Evolutionary conservation across 176 grass and related monocot species (phyloP).

Genomic region (Raddia distichophylla): DNA sequence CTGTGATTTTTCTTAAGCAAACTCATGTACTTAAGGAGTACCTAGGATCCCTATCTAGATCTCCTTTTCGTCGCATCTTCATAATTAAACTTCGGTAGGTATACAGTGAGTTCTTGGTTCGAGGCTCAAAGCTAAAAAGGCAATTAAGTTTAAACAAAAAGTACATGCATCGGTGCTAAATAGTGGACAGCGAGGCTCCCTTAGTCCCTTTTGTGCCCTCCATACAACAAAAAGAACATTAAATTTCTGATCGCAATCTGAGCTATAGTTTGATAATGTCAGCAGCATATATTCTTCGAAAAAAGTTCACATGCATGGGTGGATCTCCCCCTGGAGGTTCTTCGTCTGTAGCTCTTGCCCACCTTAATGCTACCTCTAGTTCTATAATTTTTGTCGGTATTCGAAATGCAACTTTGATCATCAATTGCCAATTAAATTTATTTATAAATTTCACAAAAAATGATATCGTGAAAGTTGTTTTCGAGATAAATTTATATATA

Average conservation of each 20-base stretch:
- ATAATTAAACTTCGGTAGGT: background rate
- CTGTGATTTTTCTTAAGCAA: background rate
- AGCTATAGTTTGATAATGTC: background rate
- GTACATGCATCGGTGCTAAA: background rate
- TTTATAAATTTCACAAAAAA: no score
- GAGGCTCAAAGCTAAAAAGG: background rate
- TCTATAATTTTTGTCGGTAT: no score
- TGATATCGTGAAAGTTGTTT: no score
- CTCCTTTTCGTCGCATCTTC: background rate
- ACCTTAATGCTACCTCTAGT: no score
- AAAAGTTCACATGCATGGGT: background rate
- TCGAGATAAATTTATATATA: no score
- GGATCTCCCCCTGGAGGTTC: background rate
- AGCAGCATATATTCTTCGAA: background rate
- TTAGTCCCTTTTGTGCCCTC: background rate
- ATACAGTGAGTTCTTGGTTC: background rate
- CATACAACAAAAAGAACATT: background rate
- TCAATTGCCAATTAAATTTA: no score
- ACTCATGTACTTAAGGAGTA: background rate
- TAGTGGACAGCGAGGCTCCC: background rate
- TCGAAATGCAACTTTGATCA: no score
- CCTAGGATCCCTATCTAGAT: background rate
- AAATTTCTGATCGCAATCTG: background rate
- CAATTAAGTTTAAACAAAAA: background rate
- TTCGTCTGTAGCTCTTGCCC: background rate